A percentile compares a stretch with the other conserved stretches of the same genome.
Conservation (phyloP, 176 grass and related monocot species). For the Phragmites australis region DNA sequence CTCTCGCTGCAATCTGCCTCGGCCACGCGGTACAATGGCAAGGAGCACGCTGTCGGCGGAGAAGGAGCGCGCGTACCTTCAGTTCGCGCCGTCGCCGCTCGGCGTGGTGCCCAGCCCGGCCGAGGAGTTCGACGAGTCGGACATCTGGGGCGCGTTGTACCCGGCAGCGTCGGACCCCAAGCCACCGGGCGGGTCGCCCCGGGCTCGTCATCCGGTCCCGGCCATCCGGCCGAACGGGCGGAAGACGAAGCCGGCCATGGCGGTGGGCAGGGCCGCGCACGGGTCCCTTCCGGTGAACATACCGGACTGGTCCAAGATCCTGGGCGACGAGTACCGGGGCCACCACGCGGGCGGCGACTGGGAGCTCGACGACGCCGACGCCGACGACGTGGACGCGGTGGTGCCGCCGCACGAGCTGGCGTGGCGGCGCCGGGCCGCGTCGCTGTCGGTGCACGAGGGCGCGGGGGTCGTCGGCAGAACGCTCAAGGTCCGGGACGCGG, state of each 20-base stretch:
- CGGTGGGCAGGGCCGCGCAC: neutral
- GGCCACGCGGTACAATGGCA: conserved; percentile 30
- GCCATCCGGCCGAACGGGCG: neutral
- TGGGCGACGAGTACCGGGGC: conserved; percentile 49
- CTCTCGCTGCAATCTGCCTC: neutral
- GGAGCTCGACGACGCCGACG: conserved; percentile 49
- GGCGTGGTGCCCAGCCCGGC: neutral
- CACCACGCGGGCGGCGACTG: conserved; percentile 3
- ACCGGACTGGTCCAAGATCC: conserved; percentile 96
- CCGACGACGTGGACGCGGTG: neutral
- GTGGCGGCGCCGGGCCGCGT: conserved; percentile 54
- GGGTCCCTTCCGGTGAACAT: conserved; percentile 77
- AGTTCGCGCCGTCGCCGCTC: conserved; percentile 42
- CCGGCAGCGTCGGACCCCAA: neutral
- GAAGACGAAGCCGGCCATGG: neutral
- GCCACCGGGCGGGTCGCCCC: neutral
- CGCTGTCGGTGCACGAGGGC: conserved; percentile 68
- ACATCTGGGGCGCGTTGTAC: conserved; percentile 59
- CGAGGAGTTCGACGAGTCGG: conserved; percentile 85
- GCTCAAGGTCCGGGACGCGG: conserved; percentile 88
- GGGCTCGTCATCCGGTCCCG: neutral
- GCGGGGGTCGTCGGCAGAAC: conserved; percentile 62
- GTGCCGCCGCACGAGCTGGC: conserved; percentile 85
- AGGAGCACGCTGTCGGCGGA: conserved; percentile 40
- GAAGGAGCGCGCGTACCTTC: conserved; percentile 50